A percentile compares a stretch with the other conserved stretches of the same genome.
Conservation (phyloP, 192 early-diverging fungal species). For the Backusella psychrophila region DNA sequence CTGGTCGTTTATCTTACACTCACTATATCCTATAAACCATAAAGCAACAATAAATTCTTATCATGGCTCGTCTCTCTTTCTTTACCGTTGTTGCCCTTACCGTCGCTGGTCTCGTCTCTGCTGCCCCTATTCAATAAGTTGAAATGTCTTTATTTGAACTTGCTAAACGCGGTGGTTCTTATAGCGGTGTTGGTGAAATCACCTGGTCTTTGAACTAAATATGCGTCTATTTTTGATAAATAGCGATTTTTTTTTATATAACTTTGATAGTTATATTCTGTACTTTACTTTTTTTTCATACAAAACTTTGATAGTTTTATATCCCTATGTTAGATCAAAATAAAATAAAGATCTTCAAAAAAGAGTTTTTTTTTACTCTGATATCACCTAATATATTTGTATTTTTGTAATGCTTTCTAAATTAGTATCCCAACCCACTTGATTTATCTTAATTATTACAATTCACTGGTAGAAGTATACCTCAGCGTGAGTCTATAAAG, state of each 20-base stretch:
- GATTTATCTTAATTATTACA: too few species aligned
- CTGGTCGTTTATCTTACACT: neutral
- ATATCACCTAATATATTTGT: neutral
- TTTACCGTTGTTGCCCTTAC: neutral
- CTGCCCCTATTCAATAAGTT: neutral
- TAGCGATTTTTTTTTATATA: neutral
- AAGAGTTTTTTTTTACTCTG: neutral
- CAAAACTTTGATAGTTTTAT: neutral
- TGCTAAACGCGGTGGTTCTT: neutral
- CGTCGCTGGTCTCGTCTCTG: neutral
- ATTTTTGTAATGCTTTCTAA: neutral
- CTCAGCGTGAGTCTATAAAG: too few species aligned
- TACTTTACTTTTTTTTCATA: neutral
- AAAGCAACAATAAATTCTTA: neutral
- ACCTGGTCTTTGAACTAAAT: neutral
- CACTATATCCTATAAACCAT: neutral
- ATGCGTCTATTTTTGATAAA: neutral
- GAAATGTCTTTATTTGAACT: neutral
- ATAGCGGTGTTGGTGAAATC: slow-evolving; percentile 5
- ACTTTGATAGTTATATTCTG: neutral
- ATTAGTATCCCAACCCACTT: neutral
- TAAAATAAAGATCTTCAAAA: neutral
- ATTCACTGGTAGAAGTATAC: too few species aligned
- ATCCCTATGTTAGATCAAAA: neutral
- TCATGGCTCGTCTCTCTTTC: neutral